These are phyloP conservation scores for Lactarius hatsudake DNA, from an alignment of 768 basidiomycete species.

Conservation along the genomic window DNA sequence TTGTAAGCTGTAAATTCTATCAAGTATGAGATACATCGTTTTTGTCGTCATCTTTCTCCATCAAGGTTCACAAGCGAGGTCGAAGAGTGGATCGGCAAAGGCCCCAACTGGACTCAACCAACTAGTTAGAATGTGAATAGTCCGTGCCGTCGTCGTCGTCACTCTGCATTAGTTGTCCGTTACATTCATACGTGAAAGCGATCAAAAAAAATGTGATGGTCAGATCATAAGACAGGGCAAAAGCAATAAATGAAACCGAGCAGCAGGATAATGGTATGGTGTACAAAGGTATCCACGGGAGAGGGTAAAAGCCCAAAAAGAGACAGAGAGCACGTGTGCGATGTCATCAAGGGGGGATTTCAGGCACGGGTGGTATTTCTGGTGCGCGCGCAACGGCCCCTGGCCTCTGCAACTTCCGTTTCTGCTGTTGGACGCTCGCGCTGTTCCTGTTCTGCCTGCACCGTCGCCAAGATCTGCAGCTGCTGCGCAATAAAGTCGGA, in stretches of 20 bases:
- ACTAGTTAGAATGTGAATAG: neutral
- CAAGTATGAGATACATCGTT: neutral
- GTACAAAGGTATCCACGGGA: constrained; percentile 32
- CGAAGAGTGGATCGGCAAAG: neutral
- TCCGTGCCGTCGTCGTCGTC: neutral
- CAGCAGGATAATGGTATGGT: constrained; percentile 29
- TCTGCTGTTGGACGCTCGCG: constrained; percentile 59
- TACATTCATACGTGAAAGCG: constrained; percentile 13
- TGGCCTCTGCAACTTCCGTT: constrained; percentile 57
- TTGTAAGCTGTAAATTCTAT: constrained; percentile 10
- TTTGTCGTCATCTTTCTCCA: neutral
- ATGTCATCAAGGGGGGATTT: constrained; percentile 17
- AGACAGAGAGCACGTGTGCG: neutral
- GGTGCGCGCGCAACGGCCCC: constrained; percentile 34
- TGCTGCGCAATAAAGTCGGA: constrained; percentile 88
- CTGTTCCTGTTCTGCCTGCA: constrained; percentile 79
- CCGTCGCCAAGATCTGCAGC: constrained; percentile 72
- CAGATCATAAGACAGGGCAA: constrained; percentile 14
- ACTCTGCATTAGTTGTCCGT: constrained; percentile 11
- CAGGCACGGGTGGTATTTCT: constrained; percentile 35
- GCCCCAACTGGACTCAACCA: neutral
- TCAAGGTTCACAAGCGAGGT: neutral
- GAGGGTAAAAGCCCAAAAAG: neutral
- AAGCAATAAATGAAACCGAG: constrained; percentile 8
- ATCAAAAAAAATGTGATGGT: neutral